Base-by-base conservation (phyloP, 495 filamentous ascomycete genomes). In the Daldinia childiae region DNA sequence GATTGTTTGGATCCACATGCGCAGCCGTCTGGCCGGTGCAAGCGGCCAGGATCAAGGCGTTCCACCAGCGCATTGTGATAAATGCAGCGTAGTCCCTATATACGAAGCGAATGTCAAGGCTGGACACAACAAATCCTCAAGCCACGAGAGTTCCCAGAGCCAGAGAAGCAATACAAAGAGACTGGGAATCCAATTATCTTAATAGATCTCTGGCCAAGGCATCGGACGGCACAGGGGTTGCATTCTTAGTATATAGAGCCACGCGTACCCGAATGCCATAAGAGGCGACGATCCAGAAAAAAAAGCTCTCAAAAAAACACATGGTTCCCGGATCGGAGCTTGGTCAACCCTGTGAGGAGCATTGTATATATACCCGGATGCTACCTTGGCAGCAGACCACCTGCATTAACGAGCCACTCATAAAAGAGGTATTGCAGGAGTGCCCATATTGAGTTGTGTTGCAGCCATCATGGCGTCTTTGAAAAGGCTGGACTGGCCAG, bases 351-450 rank as follows among this genome's bases (percentile, higher is more conserved):
- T 74, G 32, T 57, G 65, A 69, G 62, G 71, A 66, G 57, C 62
- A 66, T 43, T 62, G 26, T 64, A 69, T 70, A 77, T 77, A 77
- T 76, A 77, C 54, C 76, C 76, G 76, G 76, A 77, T 77, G 51
- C 76, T 77, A 75, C 75, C 69, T 57, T 72, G 51, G 68, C 71
- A 52, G 57, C 71, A 71, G 71, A 62, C 27, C 57, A 60, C 38
- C 52, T 65, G 61, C 64, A 64, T 48, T 29, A 29, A 58, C 52
- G 64, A 43, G 51, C 64, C 68, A 67, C 12, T 64, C 60, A 71
- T 58, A 29, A 58, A 43, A 45, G 50, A 51, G 38, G 32, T 48
- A 66, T 50, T 54, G 66, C 58, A 70, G 50, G 48, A n/a, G 14
- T 66, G 29, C 17, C 60, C 60, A 55, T 59, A 55, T 19, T 39